Evolutionary conservation across 345 rosid species (phyloP).

Genomic region (Combretum micranthum): DNA sequence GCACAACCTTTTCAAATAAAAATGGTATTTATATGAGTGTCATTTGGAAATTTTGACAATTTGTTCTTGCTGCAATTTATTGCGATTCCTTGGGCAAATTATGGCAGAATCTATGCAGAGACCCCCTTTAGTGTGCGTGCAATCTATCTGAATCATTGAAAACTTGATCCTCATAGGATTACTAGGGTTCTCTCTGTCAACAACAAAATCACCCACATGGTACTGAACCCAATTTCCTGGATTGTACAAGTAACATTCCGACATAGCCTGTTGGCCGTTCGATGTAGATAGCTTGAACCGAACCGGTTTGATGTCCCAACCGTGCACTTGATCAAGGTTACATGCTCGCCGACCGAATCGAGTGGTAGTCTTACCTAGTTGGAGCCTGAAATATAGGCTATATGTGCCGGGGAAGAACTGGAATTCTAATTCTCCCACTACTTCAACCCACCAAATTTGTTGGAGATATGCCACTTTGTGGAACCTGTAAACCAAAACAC

Average conservation of each 20-base stretch:
- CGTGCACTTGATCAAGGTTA: conserved; percentile 26
- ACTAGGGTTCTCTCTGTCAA: conserved; percentile 6
- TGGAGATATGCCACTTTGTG: conserved; percentile 29
- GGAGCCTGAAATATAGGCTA: conserved; percentile 28
- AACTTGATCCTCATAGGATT: conserved; percentile 15
- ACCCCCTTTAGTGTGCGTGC: conserved; percentile 35
- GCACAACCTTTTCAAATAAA: too few species aligned
- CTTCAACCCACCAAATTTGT: conserved; percentile 25
- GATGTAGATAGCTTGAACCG: conserved; percentile 27
- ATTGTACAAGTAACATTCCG: conserved; percentile 15
- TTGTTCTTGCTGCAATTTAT: background rate
- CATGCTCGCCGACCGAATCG: conserved; percentile 19
- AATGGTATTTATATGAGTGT: too few species aligned
- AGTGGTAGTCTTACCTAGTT: conserved; percentile 24
- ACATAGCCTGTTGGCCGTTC: conserved; percentile 17
- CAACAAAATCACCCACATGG: conserved; percentile 25
- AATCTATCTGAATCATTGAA: conserved; percentile 37
- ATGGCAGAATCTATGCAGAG: conserved; percentile 26
- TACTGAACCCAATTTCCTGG: conserved; percentile 25
- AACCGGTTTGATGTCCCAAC: conserved; percentile 32
- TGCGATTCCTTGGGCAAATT: conserved; percentile 11
- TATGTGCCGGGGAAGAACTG: conserved; percentile 25
- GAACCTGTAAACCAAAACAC: conserved; percentile 3
- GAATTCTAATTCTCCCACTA: conserved; percentile 27
- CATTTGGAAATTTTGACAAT: background rate